Evolutionary conservation across 345 rosid species (phyloP), one percentile per base, ranked within the genome.

Genomic region (Camelina hispida): DNA sequence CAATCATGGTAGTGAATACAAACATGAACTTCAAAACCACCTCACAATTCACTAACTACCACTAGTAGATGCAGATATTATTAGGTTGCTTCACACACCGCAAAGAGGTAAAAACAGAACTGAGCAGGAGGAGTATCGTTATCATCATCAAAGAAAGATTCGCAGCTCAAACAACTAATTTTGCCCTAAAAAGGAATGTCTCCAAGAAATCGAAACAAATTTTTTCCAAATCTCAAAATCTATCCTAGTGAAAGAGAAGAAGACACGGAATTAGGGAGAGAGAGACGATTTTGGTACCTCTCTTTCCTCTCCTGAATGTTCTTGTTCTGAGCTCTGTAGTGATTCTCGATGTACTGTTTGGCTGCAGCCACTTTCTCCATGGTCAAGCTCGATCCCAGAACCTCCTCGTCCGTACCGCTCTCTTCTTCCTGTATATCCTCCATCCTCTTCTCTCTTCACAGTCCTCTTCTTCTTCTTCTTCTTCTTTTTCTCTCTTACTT

Each of bases 301-400:
- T 93, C 96, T 78, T 89, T 91, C 53, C 98, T 87, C 69, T 93
- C 96, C 68, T 85, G 89, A 81, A 93, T 87, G 81, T 85, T 91
- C 86, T 93, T 93, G 84, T 42, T 88, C 78, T 93, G 98, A 81
- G 89, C 93, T 86, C 91, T 81, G 63, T 93, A 93, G 81, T 93
- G 98, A 82, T 93, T 93, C 87, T 93, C 98, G 60, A 93, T 93
- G 85, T 82, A 93, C 91, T 93, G 92, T 76, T 93, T 93, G 30
- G 98, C 93, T 15, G 97, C 98, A 18, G 98, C 98, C 68, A 93
- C 98, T 73, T 85, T 93, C 94, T 93, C 98, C 98, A 93, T 88
- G 74, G 98, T 93, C 83, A 91, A 87, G 79, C 89, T 91, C 79
- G 97, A 91, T 72, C 96, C 96, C 72, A 85, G 40, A 69, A 86